phyloP scores from a whole-genome alignment of 1,284 basidiomycete genomes.

The Fomitopsis betulina region DNA sequence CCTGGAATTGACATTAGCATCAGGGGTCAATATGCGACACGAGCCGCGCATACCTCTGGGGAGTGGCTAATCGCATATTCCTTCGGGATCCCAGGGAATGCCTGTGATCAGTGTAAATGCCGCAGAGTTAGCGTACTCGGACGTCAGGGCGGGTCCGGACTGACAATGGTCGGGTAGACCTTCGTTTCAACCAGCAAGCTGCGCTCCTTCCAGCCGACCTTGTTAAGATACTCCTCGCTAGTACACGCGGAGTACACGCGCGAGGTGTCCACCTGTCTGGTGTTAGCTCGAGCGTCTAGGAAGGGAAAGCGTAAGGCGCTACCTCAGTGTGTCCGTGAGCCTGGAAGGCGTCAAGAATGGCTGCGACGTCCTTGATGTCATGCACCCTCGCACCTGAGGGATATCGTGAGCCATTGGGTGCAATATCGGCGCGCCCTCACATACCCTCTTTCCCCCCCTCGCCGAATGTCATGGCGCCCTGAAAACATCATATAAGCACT shows the following conservation, averaged over 20 bases:
- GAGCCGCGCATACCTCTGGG: conserved; percentile 10
- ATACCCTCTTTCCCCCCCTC: conserved; percentile 23
- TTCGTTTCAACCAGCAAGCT: conserved; percentile 46
- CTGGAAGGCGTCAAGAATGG: conserved; percentile 53
- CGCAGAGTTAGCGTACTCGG: background rate
- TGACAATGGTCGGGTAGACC: conserved; percentile 16
- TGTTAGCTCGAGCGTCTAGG: background rate
- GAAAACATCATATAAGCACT: background rate
- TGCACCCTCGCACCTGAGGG: conserved; percentile 40
- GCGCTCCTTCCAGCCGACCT: conserved; percentile 31
- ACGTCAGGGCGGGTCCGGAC: background rate
- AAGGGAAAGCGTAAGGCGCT: background rate
- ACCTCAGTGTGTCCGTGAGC: conserved; percentile 53
- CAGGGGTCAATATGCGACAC: background rate
- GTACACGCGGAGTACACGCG: conserved; percentile 45
- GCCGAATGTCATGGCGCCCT: conserved; percentile 32
- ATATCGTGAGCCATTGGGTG: no score
- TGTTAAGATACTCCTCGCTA: conserved; percentile 41
- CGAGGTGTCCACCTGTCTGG: conserved; percentile 45
- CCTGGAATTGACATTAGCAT: conserved; percentile 11
- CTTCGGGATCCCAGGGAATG: background rate
- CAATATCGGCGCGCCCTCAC: no score
- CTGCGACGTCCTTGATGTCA: conserved; percentile 44
- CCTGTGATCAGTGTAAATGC: no score
- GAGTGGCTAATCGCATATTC: conserved; percentile 12